Evolutionary conservation across 192 early-diverging fungal species (phyloP), one percentile per base, ranked within the genome.

Genomic region (Coemansia sp.): DNA sequence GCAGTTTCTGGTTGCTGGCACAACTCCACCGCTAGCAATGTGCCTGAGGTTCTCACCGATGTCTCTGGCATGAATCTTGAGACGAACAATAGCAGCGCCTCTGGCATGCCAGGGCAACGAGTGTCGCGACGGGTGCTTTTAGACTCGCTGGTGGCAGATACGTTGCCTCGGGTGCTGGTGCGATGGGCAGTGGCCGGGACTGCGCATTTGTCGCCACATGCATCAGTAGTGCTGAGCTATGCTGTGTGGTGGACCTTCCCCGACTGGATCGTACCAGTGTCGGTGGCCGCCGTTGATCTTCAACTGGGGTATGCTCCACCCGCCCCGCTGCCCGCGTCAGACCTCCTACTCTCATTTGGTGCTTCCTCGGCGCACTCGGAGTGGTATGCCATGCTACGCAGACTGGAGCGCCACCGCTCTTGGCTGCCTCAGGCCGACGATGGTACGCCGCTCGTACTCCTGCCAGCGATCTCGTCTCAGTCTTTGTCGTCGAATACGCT

Each of bases 341-440:
- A 40, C 10, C 50, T 59, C 21, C 49, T 63, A n/a, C 19, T 16
- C 3, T 57, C 33, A 19, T 70, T 73, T 50, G 61, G 44, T 3
- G 47, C 55, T 11, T 10, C 67, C 8, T 62, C 64, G 23, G 59
- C 58, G 10, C 59, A 67, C 11, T 76, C 79, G 0, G 79, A 82
- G 62, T 82, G 79, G 79, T 82, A 74, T 59, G 79, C 68, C 38
- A 76, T 82, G 79, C 68, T 82, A 13, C 74, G 70, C 26, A 63
- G 79, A 1, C 44, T 76, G 64, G 68, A 76, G 57, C 64, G 66
- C 21, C 62, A 62, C 11, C 53, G 61, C 26, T 32, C 62, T 10
- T 65, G 74, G 58, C 65, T 82, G 35, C 79, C 79, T 21, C 79
- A 82, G 40, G 74, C 74, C 10, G 58, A 68, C 60, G 79, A 82